These are phyloP conservation scores for Phytophthora agathidicida DNA, from an alignment of 352 stramenopile genomes.

Conservation along the genomic window DNA sequence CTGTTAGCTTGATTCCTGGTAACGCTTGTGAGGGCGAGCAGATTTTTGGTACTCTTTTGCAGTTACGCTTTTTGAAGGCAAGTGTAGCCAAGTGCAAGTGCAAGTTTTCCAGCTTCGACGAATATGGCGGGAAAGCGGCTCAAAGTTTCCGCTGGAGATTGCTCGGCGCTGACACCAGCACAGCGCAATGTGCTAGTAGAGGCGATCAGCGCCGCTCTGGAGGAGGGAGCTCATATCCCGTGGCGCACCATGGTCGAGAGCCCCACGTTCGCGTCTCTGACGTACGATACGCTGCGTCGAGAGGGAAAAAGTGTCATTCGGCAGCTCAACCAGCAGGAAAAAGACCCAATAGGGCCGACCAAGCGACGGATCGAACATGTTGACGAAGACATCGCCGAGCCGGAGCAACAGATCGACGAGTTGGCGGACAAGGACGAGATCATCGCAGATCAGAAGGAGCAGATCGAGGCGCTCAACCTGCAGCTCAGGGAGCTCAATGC, in stretches of 20 bases:
- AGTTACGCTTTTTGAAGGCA: not conserved
- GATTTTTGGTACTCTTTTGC: not conserved
- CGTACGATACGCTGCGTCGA: slow-evolving; percentile 16
- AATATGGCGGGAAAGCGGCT: slow-evolving; percentile 13
- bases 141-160: slow-evolving; percentile 2
- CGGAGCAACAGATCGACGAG: slow-evolving; percentile 1
- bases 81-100: slow-evolving; percentile 4
- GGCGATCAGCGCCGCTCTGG: slow-evolving; percentile 1
- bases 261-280: slow-evolving; percentile 9
- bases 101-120: slow-evolving; percentile 6
- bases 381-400: slow-evolving; percentile 1
- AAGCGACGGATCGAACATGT: slow-evolving; percentile 2
- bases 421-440: slow-evolving; percentile 12
- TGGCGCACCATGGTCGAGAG: slow-evolving; percentile 22
- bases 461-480: slow-evolving; percentile 20
- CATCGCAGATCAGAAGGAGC: slow-evolving; percentile 1
- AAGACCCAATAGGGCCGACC: not conserved
- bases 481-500: slow-evolving; percentile 6
- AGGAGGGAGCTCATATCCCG: slow-evolving; percentile 8
- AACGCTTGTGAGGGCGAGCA: not conserved
- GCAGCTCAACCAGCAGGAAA: slow-evolving; percentile 8
- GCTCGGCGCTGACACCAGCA: not conserved
- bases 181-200: slow-evolving; percentile 9
- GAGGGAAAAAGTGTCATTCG: slow-evolving; percentile 19
- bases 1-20: too few species aligned